Conservation (phyloP, 495 filamentous ascomycete genomes). For the Neurospora tetrasperma region DNA sequence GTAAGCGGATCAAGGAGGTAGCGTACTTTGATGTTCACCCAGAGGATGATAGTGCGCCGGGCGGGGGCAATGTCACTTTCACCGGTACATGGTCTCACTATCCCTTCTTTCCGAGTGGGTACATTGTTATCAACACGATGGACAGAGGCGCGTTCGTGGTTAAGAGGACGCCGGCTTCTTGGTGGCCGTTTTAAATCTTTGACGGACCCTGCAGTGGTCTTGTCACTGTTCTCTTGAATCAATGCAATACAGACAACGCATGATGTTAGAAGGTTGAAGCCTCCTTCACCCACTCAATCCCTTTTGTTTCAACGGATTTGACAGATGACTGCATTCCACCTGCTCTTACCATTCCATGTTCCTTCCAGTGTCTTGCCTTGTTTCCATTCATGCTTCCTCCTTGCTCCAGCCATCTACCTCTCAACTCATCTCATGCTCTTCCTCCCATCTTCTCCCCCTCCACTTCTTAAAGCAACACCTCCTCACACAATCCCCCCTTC, state of each 20-base stretch:
- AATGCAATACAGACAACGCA: not conserved
- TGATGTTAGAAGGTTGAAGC: not conserved
- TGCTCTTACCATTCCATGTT: not conserved
- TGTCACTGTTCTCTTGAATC: not conserved
- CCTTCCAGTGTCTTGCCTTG: not conserved
- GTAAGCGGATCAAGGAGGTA: conserved; percentile 33
- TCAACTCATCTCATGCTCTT: not conserved
- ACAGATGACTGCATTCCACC: not conserved
- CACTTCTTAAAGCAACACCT: not conserved
- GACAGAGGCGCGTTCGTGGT: conserved; percentile 44
- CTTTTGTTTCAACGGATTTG: not conserved
- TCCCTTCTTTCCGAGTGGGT: conserved; percentile 41
- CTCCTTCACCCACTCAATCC: not conserved
- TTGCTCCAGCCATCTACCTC: not conserved
- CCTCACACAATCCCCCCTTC: not conserved
- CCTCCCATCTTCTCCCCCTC: not conserved
- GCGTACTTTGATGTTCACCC: conserved; percentile 46
- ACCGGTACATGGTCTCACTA: conserved; percentile 44
- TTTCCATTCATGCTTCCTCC: not conserved
- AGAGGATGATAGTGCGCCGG: conserved; percentile 40
- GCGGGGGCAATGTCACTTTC: conserved; percentile 32
- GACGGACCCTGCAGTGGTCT: not conserved
- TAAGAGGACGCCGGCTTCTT: conserved; percentile 13
- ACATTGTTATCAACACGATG: conserved; percentile 45
- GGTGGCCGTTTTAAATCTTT: not conserved